Base-by-base conservation (phyloP, 345 rosid species). In the Dipteronia sinensis region DNA sequence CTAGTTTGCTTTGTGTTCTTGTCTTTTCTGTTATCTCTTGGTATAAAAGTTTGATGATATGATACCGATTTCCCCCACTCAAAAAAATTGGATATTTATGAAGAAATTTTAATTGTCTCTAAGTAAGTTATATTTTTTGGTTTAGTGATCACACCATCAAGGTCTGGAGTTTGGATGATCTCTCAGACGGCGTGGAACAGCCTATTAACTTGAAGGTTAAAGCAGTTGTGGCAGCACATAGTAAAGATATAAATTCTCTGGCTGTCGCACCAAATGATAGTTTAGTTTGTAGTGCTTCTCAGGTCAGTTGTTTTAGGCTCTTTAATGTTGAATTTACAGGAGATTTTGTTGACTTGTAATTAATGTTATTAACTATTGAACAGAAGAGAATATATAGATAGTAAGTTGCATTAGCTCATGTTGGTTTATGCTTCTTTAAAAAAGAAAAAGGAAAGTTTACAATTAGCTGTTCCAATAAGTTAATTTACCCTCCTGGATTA, bases 141-240 rank as follows among this genome's bases (percentile, higher is more conserved):
- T 81, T 83, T 81, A 95, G 99, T 77, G 99, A 96, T 88, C 97
- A 88, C 67, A 96, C 98, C n/a, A 87, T 94, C 67, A 96, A 91
- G 86, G 97, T 96, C 34, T 96, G 99, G 99, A 90, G 85, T 83
- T 78, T 88, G 61, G 97, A 94, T 81, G 93, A 87, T 49, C 80
- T 92, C 77, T 82, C 92, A 46, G 89, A 91, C 74, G 85, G 86
- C 76, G 66, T 65, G 3, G 90, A 86, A 74, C 88, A 89, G 74
- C 94, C 97, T 66, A 65, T 84, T 71, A 79, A 78, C 83, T 91
- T 96, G 87, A 96, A 90, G 87, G 83, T 92, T 56, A 94, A 91
- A 88, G 95, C 98, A 85, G 91, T 90, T 79, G 95, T 96, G 3
- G 94, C 97, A 49, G 98, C 99, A 29, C 99, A 96, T 79, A 91